These are phyloP conservation scores for Colletotrichum cereale DNA, from an alignment of 2,329 filamentous ascomycete species.

Conservation along the genomic window DNA sequence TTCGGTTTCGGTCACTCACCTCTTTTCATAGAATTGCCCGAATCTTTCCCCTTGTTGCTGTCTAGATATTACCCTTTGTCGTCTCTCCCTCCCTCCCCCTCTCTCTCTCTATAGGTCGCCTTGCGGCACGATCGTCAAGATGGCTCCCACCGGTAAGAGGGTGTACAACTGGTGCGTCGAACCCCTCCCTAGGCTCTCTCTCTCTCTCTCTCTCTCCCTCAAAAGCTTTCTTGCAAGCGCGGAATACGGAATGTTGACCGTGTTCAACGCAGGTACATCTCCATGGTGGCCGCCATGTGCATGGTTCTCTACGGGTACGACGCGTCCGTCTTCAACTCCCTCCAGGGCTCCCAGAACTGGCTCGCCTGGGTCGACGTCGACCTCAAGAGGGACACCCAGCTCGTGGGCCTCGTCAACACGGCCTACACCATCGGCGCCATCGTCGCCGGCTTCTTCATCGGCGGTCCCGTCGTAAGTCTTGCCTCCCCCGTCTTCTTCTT, in stretches of 20 bases:
- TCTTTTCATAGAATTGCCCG: constrained; percentile 20
- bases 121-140: constrained; percentile 21
- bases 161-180: constrained; percentile 35
- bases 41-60: background rate
- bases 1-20: constrained; percentile 4
- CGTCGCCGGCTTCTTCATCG: constrained; percentile 76
- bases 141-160: constrained; percentile 35
- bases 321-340: constrained; percentile 79
- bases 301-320: constrained; percentile 84
- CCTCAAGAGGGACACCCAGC: constrained; percentile 56
- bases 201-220: no score
- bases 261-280: constrained; percentile 55
- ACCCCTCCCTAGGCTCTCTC: background rate
- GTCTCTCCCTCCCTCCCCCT: background rate
- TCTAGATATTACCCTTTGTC: background rate
- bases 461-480: constrained; percentile 66
- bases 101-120: background rate
- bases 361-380: constrained; percentile 70
- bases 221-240: no score
- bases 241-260: background rate
- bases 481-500: no score
- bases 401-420: constrained; percentile 70
- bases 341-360: constrained; percentile 77
- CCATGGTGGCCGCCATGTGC: constrained; percentile 77
- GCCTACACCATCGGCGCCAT: constrained; percentile 79